These are phyloP conservation scores for Kluyveromyces nonfermentans DNA, from an alignment of 805 yeast genomes.

Conservation along the genomic window DNA sequence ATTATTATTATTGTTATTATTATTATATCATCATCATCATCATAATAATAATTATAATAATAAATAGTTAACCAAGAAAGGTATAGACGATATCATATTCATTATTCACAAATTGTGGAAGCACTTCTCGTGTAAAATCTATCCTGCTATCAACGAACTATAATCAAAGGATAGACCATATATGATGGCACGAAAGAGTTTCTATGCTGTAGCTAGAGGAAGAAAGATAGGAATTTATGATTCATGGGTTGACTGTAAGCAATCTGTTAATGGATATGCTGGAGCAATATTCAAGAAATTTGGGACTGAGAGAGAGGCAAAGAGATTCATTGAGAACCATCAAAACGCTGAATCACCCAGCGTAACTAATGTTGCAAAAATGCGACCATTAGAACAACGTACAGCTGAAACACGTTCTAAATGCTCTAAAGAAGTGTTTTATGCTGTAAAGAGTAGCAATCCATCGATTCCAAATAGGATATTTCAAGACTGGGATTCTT, in stretches of 20 bases:
- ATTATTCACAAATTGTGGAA: too few relatives aligned
- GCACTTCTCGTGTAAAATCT: too few relatives aligned
- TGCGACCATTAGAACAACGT: not conserved
- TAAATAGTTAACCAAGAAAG: too few relatives aligned
- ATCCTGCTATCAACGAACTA: too few relatives aligned
- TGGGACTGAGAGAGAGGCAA: slow-evolving; percentile 39
- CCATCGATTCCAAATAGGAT: slow-evolving; percentile 20
- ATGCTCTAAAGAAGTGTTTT: not conserved
- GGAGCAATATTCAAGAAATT: slow-evolving; percentile 55
- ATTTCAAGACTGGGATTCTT: slow-evolving; percentile 27
- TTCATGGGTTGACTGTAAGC: slow-evolving; percentile 49
- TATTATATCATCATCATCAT: too few relatives aligned
- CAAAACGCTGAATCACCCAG: slow-evolving; percentile 4
- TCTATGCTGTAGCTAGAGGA: slow-evolving; percentile 50
- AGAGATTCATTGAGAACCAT: slow-evolving; percentile 27
- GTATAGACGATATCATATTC: too few relatives aligned
- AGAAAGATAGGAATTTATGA: slow-evolving; percentile 46
- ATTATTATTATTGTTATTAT: too few relatives aligned
- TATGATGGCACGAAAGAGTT: slow-evolving; percentile 19
- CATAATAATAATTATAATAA: too few relatives aligned
- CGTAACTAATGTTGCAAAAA: not conserved
- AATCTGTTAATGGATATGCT: slow-evolving; percentile 44
- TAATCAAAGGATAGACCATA: not conserved
- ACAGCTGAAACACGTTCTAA: slow-evolving; percentile 4
- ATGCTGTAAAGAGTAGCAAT: slow-evolving; percentile 23